phyloP scores from a whole-genome alignment of 371 early-diverging fungal genomes.

The Mucor mucedo region DNA sequence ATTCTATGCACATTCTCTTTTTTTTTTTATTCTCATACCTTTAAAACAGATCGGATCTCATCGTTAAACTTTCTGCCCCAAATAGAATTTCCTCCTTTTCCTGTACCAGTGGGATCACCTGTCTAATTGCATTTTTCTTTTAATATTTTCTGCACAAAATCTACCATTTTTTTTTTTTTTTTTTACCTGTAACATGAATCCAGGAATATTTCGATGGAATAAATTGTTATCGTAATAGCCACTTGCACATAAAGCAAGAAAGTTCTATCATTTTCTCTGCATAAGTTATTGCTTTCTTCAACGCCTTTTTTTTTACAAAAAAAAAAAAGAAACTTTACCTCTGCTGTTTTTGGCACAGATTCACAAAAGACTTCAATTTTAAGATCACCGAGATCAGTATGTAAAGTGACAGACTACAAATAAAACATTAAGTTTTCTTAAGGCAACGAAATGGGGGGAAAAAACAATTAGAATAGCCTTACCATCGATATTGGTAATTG shows the following conservation, averaged over 20 bases:
- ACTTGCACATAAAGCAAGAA: conserved; percentile 91
- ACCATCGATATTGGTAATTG: too few species aligned
- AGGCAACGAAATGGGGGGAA: too few species aligned
- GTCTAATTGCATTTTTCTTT: conserved; percentile 52
- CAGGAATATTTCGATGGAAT: conserved; percentile 89
- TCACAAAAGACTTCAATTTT: conserved; percentile 87
- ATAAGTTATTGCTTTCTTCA: neutral
- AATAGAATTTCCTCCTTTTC: conserved; percentile 88
- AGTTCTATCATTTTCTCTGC: conserved; percentile 67
- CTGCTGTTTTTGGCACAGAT: conserved; percentile 82
- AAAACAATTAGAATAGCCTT: too few species aligned
- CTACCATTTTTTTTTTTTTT: neutral
- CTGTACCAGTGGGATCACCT: conserved; percentile 90
- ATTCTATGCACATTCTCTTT: neutral
- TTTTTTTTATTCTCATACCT: conserved; percentile 65
- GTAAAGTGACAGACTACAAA: conserved; percentile 77
- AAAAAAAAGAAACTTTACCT: conserved; percentile 52
- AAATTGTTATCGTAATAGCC: conserved; percentile 89
- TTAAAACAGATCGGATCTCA: conserved; percentile 84
- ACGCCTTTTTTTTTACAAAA: neutral
- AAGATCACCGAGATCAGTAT: conserved; percentile 92
- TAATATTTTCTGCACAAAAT: neutral
- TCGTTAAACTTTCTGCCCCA: conserved; percentile 89
- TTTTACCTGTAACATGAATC: conserved; percentile 87
- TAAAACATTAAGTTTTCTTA: too few species aligned